Evolutionary conservation across 2,329 filamentous ascomycete genomes (phyloP).

Genomic region (Aureobasidium musti): DNA sequence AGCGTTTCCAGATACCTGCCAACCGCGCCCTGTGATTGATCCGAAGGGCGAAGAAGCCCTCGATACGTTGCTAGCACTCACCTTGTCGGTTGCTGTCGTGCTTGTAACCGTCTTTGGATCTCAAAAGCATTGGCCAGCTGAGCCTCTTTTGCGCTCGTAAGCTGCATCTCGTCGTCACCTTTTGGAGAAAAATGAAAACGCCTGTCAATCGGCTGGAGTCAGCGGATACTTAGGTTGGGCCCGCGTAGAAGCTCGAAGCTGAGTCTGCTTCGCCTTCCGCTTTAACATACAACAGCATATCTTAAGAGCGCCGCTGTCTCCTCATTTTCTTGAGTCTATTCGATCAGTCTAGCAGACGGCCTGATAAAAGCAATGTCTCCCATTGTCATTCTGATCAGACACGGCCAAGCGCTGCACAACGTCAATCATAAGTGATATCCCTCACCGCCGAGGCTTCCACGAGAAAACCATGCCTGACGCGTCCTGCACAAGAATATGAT

Average conservation of each 20-base stretch:
- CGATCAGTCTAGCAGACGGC: not conserved
- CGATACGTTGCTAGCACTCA: slow-evolving; percentile 12
- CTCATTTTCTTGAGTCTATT: not conserved
- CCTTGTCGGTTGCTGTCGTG: not conserved
- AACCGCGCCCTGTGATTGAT: slow-evolving; percentile 2
- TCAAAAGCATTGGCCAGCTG: slow-evolving; percentile 12
- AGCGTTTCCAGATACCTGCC: not conserved
- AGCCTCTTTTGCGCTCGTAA: slow-evolving; percentile 15
- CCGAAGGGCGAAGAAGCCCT: not conserved
- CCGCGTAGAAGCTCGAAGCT: slow-evolving; percentile 17
- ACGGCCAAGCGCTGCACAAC: slow-evolving; percentile 51
- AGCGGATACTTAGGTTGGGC: slow-evolving; percentile 17
- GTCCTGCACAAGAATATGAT: slow-evolving; percentile 41
- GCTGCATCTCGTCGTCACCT: slow-evolving; percentile 14
- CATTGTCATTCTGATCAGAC: slow-evolving; percentile 50
- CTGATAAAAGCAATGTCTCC: slow-evolving; percentile 43
- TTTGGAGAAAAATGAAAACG: slow-evolving; percentile 16
- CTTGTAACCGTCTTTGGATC: slow-evolving; percentile 7
- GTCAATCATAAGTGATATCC: slow-evolving; percentile 39
- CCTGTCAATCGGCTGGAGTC: slow-evolving; percentile 6
- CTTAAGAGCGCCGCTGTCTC: not conserved
- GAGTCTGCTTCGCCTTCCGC: not conserved
- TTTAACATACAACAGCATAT: not conserved
- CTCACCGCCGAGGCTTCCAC: slow-evolving; percentile 5
- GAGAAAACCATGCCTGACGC: slow-evolving; percentile 7